Percentiles rank a stretch among this genome's conserved stretches.
phyloP scores from a whole-genome alignment of 1,139 yeast species.

The Suhomyces ambrosiae region DNA sequence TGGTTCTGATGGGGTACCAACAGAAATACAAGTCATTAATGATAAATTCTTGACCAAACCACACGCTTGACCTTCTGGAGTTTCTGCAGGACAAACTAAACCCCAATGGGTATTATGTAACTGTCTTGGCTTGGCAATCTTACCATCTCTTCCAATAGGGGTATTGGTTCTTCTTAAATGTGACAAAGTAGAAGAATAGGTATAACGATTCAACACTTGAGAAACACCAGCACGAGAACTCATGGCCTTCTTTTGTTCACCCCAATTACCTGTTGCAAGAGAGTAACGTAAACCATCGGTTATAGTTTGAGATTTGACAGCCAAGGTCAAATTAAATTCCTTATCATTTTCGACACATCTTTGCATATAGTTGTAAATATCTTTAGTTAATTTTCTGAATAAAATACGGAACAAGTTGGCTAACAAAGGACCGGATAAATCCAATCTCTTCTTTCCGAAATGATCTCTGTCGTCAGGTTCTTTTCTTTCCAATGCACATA shows the following conservation, averaged over 20 bases:
- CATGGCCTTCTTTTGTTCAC: constrained; percentile 99
- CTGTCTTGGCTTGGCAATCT: constrained; percentile 97
- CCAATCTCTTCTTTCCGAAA: constrained; percentile 97
- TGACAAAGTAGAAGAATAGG: constrained; percentile 94
- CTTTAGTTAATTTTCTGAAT: constrained; percentile 91
- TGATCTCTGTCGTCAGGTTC: constrained; percentile 99
- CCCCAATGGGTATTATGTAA: constrained; percentile 99
- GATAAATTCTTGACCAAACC: constrained; percentile 96
- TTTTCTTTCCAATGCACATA: constrained; percentile 95
- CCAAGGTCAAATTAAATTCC: constrained; percentile 93
- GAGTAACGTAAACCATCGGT: constrained; percentile 98
- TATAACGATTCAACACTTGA: constrained; percentile 95
- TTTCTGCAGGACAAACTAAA: constrained; percentile 98
- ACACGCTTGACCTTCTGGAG: constrained; percentile 99
- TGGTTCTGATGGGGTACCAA: constrained; percentile 96
- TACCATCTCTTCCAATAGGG: constrained; percentile 98
- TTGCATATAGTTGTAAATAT: constrained; percentile 97
- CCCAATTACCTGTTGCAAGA: constrained; percentile 99
- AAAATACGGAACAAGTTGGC: constrained; percentile 93
- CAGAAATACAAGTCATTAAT: constrained; percentile 95
- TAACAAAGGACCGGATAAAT: constrained; percentile 95
- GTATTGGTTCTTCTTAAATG: constrained; percentile 99
- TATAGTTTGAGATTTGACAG: constrained; percentile 94
- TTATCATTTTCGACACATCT: constrained; percentile 97
- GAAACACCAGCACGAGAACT: constrained; percentile 99